Evolutionary conservation across 139 green algal species (phyloP).

Genomic region (Microglena sp.): DNA sequence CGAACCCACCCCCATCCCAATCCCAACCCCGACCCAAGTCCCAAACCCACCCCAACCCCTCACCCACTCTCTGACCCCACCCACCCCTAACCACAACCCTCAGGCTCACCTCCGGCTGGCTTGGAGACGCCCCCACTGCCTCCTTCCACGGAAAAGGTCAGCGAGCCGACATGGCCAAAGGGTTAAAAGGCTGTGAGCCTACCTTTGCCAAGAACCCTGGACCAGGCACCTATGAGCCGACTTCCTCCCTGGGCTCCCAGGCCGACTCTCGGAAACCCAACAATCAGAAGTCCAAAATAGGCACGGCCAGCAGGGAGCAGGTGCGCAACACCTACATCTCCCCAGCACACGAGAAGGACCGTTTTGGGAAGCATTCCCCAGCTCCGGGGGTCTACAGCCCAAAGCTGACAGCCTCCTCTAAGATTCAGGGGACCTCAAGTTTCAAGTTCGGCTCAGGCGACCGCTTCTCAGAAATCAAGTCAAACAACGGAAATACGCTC

Average conservation of each 20-base stretch:
- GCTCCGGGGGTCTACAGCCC: conserved; percentile 26
- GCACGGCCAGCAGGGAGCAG: conserved; percentile 16
- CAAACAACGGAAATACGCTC: conserved; percentile 15
- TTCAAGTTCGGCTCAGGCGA: conserved; percentile 26
- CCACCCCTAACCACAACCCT: no score
- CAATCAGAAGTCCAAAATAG: conserved; percentile 10
- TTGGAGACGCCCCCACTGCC: conserved; percentile 27
- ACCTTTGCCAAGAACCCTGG: conserved; percentile 22
- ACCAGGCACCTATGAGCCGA: conserved; percentile 28
- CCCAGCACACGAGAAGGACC: conserved; percentile 18
- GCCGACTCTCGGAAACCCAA: conserved; percentile 21
- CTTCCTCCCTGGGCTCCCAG: conserved; percentile 10
- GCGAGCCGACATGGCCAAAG: conserved; percentile 24
- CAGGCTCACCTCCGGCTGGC: no score
- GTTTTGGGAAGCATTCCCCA: conserved; percentile 29
- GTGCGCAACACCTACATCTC: conserved; percentile 16
- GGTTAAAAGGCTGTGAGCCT: conserved; percentile 16
- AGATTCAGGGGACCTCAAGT: background rate
- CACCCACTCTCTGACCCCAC: no score
- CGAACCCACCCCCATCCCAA: no score
- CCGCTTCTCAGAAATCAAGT: conserved; percentile 30
- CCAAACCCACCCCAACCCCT: no score
- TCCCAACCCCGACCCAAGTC: no score
- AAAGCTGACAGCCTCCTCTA: background rate
- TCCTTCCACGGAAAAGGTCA: conserved; percentile 24